Evolutionary conservation across 441 rosid genomes (phyloP), one percentile per base, ranked within the genome.

Genomic region (Erodium moschatum): DNA sequence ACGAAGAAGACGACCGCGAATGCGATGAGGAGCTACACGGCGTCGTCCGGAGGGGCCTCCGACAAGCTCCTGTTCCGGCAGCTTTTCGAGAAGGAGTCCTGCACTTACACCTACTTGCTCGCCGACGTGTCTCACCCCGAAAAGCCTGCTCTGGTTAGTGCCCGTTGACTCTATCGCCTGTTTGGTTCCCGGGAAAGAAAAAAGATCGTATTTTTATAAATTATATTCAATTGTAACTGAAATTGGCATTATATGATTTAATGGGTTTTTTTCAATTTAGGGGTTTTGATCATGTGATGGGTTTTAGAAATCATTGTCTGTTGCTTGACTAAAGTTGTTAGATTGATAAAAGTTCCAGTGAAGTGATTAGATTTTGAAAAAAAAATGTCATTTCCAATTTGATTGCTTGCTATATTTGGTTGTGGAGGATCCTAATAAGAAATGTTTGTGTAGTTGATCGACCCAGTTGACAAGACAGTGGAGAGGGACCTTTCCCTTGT

Each of bases 41-140:
- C 82, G 27, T 42, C 70, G 33, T 73, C 77, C 0, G 71, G 79
- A 5, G 70, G 64, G 6, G 68, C 87, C 6, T 70, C 77, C 18
- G 19, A 8, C 6, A 85, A 79, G 85, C 87, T 92, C 19, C 74
- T 93, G 76, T 91, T 93, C 72, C 96, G 97, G 46, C 98, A 93
- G 81, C 81, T 89, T 70, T 93, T 90, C 62, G 97, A 93, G 89
- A 83, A 85, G 82, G 96, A 90, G 3, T 89, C 98, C 5, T 89
- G 80, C 1, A 93, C 98, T 6, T 93, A 66, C 72, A 90, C 98
- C 48, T 93, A 90, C 70, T 89, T 93, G 31, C 95, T 93, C 18
- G 98, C 97, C 24, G 97, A 93, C 70, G 74, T 79, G 38, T 77
- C 91, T 16, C 92, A 89, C 76, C 90, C 90, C 0, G 91, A 87